These are phyloP conservation scores for Hysterangium stoloniferum DNA, from an alignment of 768 basidiomycete genomes.

Conservation along the genomic window DNA sequence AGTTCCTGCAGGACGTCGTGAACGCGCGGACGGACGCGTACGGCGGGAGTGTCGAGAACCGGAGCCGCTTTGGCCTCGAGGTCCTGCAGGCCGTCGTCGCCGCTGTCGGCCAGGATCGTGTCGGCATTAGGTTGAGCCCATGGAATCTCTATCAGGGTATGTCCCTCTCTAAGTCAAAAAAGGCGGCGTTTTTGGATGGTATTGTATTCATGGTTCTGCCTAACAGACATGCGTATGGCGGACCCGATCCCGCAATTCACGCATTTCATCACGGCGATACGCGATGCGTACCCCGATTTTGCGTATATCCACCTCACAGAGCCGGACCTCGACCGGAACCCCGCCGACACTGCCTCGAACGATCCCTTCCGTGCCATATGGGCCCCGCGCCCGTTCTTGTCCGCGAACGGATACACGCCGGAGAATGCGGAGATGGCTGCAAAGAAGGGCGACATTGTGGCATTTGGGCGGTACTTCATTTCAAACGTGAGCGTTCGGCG, in stretches of 20 bases:
- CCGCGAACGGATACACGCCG: constrained; percentile 37
- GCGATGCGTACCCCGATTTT: constrained; percentile 32
- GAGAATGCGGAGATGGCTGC: constrained; percentile 34
- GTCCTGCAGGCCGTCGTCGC: constrained; percentile 42
- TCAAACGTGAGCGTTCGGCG: constrained; percentile 30
- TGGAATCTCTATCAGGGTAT: constrained; percentile 29
- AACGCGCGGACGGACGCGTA: constrained; percentile 59
- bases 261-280: constrained; percentile 41
- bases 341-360: background rate
- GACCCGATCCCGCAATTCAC: constrained; percentile 50
- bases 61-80: constrained; percentile 49
- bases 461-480: constrained; percentile 32
- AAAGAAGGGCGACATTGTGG: constrained; percentile 24
- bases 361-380: constrained; percentile 24
- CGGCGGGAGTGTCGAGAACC: constrained; percentile 57
- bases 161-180: background rate
- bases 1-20: constrained; percentile 49
- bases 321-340: constrained; percentile 16
- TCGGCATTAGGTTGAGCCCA: constrained; percentile 50
- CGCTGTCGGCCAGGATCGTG: constrained; percentile 46
- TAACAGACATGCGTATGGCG: constrained; percentile 34
- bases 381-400: constrained; percentile 33
- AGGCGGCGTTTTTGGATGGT: background rate
- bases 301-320: constrained; percentile 46
- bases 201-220: background rate